Evolutionary conservation across 1,139 yeast genomes (phyloP), one percentile per base, ranked within the genome.

Genomic region (Hansenula sp.): DNA sequence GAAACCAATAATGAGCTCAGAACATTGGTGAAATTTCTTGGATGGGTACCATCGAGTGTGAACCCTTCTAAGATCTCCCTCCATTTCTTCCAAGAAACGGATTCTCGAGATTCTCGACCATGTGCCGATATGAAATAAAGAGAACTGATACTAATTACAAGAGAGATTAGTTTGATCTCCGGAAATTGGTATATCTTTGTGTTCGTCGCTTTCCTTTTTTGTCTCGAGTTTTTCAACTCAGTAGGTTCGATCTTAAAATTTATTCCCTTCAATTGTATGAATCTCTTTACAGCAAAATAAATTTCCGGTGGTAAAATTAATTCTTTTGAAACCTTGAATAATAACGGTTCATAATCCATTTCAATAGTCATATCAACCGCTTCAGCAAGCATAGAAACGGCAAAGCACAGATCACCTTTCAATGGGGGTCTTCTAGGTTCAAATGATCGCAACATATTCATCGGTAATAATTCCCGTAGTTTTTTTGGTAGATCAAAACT

Each of bases 301-400:
- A 57, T 44, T 41, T 65, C 67, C 33, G 67, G 64, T 63, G 52
- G 76, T 69, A 41, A 70, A 46, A 37, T 63, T 38, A 42, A 65
- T 53, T 35, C 60, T 48, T 41, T 69, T 60, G 38, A 62, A 2
- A 66, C 44, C 35, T 56, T 61, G 47, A 70, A 61, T 8, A 70
- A 54, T 19, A 65, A 61, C 0, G 76, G 71, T 44, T 67, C 69
- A 48, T 66, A 72, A 44, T 58, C 63, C 36, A 63, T 55, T 13
- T 57, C 39, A 5, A 65, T 42, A 0, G 42, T 24, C 8, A 40
- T 13, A 35, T 42, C 30, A 21, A 49, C 21, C n/a, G 38, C 36
- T 12, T 34, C 36, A 13, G 37, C 41, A 19, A 53, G 18, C n/a
- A 47, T 46, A 10, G 56, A 41, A 4, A 66, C 46, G 7, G 55